Percentiles rank a stretch among this genome's conserved stretches.
These are phyloP conservation scores for Mycosphaerella arachidis DNA, from an alignment of 2,329 filamentous ascomycete genomes.

Conservation along the genomic window DNA sequence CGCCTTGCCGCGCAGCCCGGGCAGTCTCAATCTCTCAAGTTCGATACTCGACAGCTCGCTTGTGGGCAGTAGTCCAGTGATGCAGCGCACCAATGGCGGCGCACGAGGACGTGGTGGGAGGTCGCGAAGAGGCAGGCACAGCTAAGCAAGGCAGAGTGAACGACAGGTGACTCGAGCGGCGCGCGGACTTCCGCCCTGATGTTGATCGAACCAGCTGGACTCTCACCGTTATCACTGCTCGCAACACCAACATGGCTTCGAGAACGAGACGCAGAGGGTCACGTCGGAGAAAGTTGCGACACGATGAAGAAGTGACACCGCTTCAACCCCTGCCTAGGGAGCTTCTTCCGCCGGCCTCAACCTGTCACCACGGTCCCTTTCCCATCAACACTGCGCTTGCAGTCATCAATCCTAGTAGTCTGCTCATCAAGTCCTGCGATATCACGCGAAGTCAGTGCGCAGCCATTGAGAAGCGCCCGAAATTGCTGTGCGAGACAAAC, in stretches of 20 bases:
- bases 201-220: no score
- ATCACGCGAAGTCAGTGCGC: neutral
- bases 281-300: neutral
- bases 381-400: neutral
- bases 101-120: slow-evolving; percentile 8
- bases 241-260: neutral
- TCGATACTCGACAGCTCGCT: slow-evolving; percentile 35
- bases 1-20: slow-evolving; percentile 29
- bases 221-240: no score
- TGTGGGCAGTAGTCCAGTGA: slow-evolving; percentile 34
- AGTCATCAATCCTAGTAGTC: neutral
- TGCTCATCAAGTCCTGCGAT: neutral
- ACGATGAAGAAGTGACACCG: neutral
- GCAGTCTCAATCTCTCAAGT: slow-evolving; percentile 32
- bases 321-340: neutral
- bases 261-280: neutral
- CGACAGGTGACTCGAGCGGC: neutral
- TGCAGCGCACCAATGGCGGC: slow-evolving; percentile 23
- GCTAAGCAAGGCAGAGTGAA: neutral
- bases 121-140: neutral
- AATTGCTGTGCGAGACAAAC: neutral
- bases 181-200: neutral
- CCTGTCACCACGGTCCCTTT: neutral
- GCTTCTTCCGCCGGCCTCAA: neutral
- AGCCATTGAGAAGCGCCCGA: neutral